Evolutionary conservation across 768 basidiomycete genomes (phyloP).

Genomic region (Xanthoconium stramineum): DNA sequence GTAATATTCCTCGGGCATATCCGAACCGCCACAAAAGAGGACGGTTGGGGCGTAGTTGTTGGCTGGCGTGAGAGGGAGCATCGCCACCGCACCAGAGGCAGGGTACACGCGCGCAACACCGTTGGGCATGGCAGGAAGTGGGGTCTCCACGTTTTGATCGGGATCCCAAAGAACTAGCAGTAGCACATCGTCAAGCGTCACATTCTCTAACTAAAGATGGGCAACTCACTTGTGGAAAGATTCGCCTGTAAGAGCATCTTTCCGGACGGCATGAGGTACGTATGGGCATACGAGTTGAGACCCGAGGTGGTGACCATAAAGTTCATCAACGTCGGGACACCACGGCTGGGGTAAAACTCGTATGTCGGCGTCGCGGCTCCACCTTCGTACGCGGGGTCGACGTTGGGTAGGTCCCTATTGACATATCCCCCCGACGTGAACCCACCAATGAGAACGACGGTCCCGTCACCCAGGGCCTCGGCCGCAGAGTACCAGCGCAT

Average conservation of each 20-base stretch:
- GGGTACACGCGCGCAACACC: conserved; percentile 82
- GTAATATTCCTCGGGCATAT: conserved; percentile 69
- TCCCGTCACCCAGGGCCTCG: conserved; percentile 71
- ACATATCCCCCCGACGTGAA: conserved; percentile 73
- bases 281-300: conserved; percentile 72
- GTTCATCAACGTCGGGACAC: conserved; percentile 47
- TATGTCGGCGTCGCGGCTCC: conserved; percentile 72
- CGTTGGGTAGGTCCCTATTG: conserved; percentile 66
- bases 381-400: conserved; percentile 57
- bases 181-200: conserved; percentile 9
- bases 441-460: conserved; percentile 74
- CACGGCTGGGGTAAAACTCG: conserved; percentile 73
- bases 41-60: conserved; percentile 86
- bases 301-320: conserved; percentile 74
- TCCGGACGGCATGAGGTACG: conserved; percentile 71
- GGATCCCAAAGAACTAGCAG: conserved; percentile 50
- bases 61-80: conserved; percentile 87
- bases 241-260: conserved; percentile 80
- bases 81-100: conserved; percentile 81
- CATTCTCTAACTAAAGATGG: not conserved
- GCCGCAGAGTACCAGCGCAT: conserved; percentile 74
- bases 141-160: conserved; percentile 51
- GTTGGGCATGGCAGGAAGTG: conserved; percentile 70
- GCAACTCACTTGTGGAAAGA: conserved; percentile 57
- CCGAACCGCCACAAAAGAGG: conserved; percentile 87